Evolutionary conservation across 371 early-diverging fungal genomes (phyloP), one percentile per base, ranked within the genome.

Genomic region (Mucor saturninus): DNA sequence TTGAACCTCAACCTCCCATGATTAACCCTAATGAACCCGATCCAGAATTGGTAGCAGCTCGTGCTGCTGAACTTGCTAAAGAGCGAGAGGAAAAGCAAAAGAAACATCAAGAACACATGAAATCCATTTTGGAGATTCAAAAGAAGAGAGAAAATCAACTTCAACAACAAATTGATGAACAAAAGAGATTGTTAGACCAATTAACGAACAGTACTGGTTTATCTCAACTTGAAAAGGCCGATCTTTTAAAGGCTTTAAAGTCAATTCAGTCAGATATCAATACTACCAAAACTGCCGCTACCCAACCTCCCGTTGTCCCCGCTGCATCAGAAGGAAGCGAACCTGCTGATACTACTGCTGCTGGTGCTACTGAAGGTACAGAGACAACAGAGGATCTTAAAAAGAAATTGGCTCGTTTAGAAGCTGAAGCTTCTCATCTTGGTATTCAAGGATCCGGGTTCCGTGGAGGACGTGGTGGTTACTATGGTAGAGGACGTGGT

Each of bases 351-450:
- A 13, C 43, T 5, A n/a, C 46, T 8, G 5, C 57, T 15, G 7
- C 21, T 0, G 49, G 40, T 21, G 45, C n/a, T 5, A 61, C 68
- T 26, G 61, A 73, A 46, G 52, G 39, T 6, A 38, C 21, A 2
- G 60, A 69, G 48, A 66, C 74, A 6, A 73, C 80, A 13, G 76
- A 80, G 15, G 79, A 74, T 35, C 65, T 88, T 42, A 79, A 83
- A 50, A 84, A 83, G 48, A 84, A 88, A 35, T 66, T 91, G 46
- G 90, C 88, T 32, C 77, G 74, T 39, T 69, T 91, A 56, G 85
- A 89, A 64, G 86, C 86, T 13, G 85, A 91, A 82, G 76, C 81
- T 48, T 72, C 72, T 10, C 51, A 52, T 13, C 63, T 76, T 29
- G 75, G 74, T 21, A 65, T 73, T 46, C 57, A 53, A 9, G 29